These are phyloP conservation scores for Endothia cerciana DNA, from an alignment of 2,329 filamentous ascomycete genomes.

Conservation along the genomic window DNA sequence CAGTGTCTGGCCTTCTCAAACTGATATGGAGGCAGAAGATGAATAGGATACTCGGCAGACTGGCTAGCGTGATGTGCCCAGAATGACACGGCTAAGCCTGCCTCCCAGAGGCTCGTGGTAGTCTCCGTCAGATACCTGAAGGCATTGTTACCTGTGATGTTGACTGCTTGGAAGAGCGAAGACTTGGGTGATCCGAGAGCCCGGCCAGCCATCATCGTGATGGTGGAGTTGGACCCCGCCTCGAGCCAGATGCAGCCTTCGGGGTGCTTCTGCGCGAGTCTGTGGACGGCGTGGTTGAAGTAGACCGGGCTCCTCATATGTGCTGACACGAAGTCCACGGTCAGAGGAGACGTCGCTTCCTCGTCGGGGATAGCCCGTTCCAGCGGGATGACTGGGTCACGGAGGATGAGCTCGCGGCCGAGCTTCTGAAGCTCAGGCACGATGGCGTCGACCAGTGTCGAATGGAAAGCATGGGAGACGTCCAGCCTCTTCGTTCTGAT, in stretches of 20 bases:
- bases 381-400: conserved; percentile 38
- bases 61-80: conserved; percentile 43
- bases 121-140: conserved; percentile 33
- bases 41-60: conserved; percentile 26
- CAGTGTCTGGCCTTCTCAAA: conserved; percentile 46
- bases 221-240: conserved; percentile 44
- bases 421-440: conserved; percentile 39
- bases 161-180: conserved; percentile 34
- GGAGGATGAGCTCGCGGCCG: conserved; percentile 38
- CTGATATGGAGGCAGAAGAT: conserved; percentile 47
- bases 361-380: conserved; percentile 31
- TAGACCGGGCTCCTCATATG: conserved; percentile 51
- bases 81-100: conserved; percentile 39
- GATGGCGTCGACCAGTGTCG: conserved; percentile 43
- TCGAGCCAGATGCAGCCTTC: conserved; percentile 42
- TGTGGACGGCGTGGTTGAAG: conserved; percentile 42
- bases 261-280: conserved; percentile 30
- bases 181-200: conserved; percentile 23
- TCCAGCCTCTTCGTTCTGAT: conserved; percentile 44
- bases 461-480: conserved; percentile 54
- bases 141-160: conserved; percentile 30
- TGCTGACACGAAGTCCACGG: conserved; percentile 32
- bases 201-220: conserved; percentile 40
- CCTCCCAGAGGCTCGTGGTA: conserved; percentile 45
- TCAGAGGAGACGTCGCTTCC: background rate